These are phyloP conservation scores for Spathaspora passalidarum DNA, from an alignment of 805 yeast species.

Conservation along the genomic window DNA sequence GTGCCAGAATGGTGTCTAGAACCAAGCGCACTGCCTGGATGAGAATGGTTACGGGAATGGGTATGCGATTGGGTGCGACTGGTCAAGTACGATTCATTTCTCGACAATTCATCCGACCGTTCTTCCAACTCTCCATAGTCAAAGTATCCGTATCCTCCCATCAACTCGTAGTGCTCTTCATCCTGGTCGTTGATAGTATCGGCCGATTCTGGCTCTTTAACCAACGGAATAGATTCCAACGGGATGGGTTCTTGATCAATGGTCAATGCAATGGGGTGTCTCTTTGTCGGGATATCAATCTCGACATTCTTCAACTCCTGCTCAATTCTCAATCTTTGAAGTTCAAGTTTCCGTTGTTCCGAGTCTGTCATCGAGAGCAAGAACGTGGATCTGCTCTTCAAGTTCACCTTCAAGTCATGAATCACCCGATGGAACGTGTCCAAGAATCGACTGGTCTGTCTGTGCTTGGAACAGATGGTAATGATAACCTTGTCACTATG, in stretches of 20 bases:
- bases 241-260: slow-evolving; percentile 16
- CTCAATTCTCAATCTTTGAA: slow-evolving; percentile 32
- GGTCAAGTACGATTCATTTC: slow-evolving; percentile 29
- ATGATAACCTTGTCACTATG: slow-evolving; percentile 75
- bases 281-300: slow-evolving; percentile 18
- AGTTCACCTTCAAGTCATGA: slow-evolving; percentile 54
- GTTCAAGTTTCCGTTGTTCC: slow-evolving; percentile 28
- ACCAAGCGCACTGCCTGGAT: slow-evolving; percentile 17
- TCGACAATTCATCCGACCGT: slow-evolving; percentile 41
- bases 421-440: slow-evolving; percentile 64
- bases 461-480: slow-evolving; percentile 81
- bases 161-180: slow-evolving; percentile 26
- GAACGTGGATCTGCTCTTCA: slow-evolving; percentile 34
- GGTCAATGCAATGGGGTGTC: slow-evolving; percentile 23
- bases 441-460: slow-evolving; percentile 79
- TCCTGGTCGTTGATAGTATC: background rate
- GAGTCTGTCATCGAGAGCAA: slow-evolving; percentile 30
- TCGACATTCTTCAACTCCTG: slow-evolving; percentile 30
- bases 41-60: slow-evolving; percentile 19
- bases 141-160: slow-evolving; percentile 88
- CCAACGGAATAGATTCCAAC: slow-evolving; percentile 11
- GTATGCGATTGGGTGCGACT: slow-evolving; percentile 23
- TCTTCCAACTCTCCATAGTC: slow-evolving; percentile 66
- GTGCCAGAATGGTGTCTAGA: slow-evolving; percentile 31
- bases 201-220: slow-evolving; percentile 2